phyloP scores from a whole-genome alignment of 345 rosid species.

The Clarkia xantiana region DNA sequence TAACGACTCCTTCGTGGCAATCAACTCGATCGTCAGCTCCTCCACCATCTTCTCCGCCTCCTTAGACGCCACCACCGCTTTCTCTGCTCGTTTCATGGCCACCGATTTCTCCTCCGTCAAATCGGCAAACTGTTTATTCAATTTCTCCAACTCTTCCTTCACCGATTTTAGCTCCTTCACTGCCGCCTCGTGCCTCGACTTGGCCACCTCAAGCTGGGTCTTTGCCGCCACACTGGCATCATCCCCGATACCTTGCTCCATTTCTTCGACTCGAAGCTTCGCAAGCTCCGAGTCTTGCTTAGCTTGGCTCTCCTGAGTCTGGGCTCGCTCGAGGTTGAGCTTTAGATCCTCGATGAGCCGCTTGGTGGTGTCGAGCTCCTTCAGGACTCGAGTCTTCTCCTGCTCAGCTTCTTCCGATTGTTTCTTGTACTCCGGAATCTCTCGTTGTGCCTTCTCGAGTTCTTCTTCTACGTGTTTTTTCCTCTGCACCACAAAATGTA shows the following conservation, averaged over 20 bases:
- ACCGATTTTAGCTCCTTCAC: slow-evolving; percentile 58
- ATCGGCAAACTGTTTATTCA: slow-evolving; percentile 36
- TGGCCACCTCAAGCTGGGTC: slow-evolving; percentile 91
- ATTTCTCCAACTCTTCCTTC: slow-evolving; percentile 48
- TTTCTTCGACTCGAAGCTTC: slow-evolving; percentile 73
- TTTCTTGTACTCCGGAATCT: slow-evolving; percentile 53
- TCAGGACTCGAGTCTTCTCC: slow-evolving; percentile 37
- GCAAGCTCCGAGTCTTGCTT: slow-evolving; percentile 89
- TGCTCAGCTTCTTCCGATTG: slow-evolving; percentile 50
- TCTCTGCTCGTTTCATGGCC: slow-evolving; percentile 62
- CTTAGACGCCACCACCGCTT: slow-evolving; percentile 48
- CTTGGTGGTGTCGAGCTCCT: slow-evolving; percentile 69
- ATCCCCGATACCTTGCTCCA: slow-evolving; percentile 85
- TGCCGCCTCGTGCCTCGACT: slow-evolving; percentile 63
- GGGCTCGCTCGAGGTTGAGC: slow-evolving; percentile 79
- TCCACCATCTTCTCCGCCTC: slow-evolving; percentile 87
- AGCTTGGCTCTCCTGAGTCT: slow-evolving; percentile 80
- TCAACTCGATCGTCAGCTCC: slow-evolving; percentile 73
- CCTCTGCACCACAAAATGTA: slow-evolving; percentile 22
- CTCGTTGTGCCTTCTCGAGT: slow-evolving; percentile 48
- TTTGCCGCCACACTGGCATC: slow-evolving; percentile 87
- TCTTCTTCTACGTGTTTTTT: slow-evolving; percentile 62
- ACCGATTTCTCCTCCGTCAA: slow-evolving; percentile 42
- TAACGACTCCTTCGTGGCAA: slow-evolving; percentile 65
- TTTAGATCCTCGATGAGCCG: slow-evolving; percentile 74